Percentiles rank a stretch among this genome's conserved stretches.
These are phyloP conservation scores for Jasminum sambac DNA, from an alignment of 257 asterid species.

Conservation along the genomic window DNA sequence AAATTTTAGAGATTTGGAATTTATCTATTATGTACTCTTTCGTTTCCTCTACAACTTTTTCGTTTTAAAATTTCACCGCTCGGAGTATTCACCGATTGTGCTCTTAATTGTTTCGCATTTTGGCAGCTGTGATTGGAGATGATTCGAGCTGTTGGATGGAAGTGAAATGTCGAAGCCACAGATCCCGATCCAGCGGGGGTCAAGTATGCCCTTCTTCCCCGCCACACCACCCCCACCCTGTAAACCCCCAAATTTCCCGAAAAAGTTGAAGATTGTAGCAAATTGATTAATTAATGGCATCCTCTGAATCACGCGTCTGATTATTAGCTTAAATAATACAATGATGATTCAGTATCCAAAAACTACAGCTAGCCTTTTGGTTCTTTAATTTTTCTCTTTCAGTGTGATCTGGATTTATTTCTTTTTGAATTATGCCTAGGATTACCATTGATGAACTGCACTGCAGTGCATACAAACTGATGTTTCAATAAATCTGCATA, in stretches of 20 bases:
- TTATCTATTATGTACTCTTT: background rate
- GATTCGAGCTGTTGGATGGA: background rate
- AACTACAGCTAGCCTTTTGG: conserved; percentile 1
- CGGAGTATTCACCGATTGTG: background rate
- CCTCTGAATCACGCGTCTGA: background rate
- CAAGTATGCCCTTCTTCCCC: conserved; percentile 50
- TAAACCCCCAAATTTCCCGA: no score
- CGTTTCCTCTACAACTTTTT: background rate
- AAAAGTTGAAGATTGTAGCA: background rate
- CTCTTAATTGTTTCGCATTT: background rate
- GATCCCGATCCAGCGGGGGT: conserved; percentile 61
- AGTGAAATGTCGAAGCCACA: conserved; percentile 50
- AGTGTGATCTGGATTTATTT: conserved; percentile 7
- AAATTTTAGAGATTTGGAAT: background rate
- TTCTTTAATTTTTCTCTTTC: background rate
- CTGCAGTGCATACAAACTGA: conserved; percentile 27
- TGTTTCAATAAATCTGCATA: conserved; percentile 23
- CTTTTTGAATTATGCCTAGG: conserved; percentile 22
- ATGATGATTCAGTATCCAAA: background rate
- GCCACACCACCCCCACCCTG: no score
- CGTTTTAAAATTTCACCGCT: background rate
- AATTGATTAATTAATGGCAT: background rate
- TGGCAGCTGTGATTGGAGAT: conserved; percentile 4
- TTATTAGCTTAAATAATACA: conserved; percentile 9
- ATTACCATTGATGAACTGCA: conserved; percentile 33